Evolutionary conservation across 2,329 filamentous ascomycete genomes (phyloP).

Genomic region (Coniochaeta sp.): DNA sequence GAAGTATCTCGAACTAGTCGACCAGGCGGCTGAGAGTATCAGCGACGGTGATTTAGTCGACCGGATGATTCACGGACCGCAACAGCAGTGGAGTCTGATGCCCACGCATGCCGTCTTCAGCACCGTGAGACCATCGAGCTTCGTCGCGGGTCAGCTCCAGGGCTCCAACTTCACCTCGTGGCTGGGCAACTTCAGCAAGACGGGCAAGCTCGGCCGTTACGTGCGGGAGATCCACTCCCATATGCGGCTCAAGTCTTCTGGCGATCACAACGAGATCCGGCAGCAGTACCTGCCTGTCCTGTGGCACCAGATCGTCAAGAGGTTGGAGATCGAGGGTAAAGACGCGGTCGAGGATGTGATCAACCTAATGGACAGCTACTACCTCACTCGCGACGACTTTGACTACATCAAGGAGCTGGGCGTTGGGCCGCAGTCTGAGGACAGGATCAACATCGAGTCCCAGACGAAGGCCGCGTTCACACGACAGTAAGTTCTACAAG

Average conservation of each 20-base stretch:
- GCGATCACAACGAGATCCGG: constrained; percentile 86
- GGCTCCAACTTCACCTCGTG: constrained; percentile 77
- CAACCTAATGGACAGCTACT: constrained; percentile 95
- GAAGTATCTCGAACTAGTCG: constrained; percentile 78
- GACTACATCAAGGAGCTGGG: constrained; percentile 89
- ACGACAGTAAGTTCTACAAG: constrained; percentile 56
- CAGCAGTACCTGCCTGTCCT: constrained; percentile 89
- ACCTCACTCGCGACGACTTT: constrained; percentile 87
- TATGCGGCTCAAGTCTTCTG: constrained; percentile 86
- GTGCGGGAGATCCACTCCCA: constrained; percentile 94
- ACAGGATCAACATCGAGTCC: constrained; percentile 67
- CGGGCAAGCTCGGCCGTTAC: constrained; percentile 67
- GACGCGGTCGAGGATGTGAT: constrained; percentile 79
- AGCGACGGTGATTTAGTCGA: constrained; percentile 95
- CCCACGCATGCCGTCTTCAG: constrained; percentile 93
- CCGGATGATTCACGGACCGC: constrained; percentile 94
- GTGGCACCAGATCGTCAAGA: constrained; percentile 72
- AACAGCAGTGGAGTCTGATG: constrained; percentile 98
- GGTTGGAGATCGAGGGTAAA: constrained; percentile 70
- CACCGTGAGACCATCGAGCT: constrained; percentile 86
- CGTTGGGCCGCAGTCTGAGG: constrained; percentile 74
- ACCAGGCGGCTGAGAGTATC: constrained; percentile 88
- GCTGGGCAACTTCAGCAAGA: constrained; percentile 93
- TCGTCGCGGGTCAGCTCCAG: constrained; percentile 69
- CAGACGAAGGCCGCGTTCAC: constrained; percentile 89